These are phyloP conservation scores for Agrocybe chaxingu DNA, from an alignment of 768 basidiomycete species.

Conservation along the genomic window DNA sequence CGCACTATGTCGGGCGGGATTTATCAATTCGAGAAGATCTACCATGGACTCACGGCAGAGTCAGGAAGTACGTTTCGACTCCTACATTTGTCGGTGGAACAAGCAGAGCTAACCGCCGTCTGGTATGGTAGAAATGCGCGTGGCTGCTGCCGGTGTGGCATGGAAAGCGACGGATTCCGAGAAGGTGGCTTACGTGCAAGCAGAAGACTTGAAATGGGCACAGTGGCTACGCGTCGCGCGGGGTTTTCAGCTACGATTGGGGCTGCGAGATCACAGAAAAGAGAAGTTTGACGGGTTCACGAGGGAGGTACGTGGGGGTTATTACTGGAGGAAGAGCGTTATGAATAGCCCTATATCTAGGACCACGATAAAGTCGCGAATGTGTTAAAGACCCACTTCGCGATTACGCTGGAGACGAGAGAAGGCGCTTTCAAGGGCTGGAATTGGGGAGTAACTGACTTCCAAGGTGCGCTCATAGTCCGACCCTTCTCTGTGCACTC, in stretches of 20 bases:
- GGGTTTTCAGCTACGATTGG: constrained; percentile 85
- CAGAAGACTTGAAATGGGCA: constrained; percentile 79
- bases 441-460: constrained; percentile 98
- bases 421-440: constrained; percentile 92
- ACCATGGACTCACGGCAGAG: constrained; percentile 66
- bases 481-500: background rate
- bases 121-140: constrained; percentile 67
- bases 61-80: constrained; percentile 74
- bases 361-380: constrained; percentile 86
- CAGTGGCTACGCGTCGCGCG: constrained; percentile 93
- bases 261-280: constrained; percentile 69
- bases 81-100: background rate
- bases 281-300: constrained; percentile 94
- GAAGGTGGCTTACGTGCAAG: constrained; percentile 58
- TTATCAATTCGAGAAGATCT: constrained; percentile 80
- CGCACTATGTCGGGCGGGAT: no score
- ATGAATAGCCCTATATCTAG: constrained; percentile 33
- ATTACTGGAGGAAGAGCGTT: background rate
- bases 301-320: constrained; percentile 63
- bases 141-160: constrained; percentile 88
- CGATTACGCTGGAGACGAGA: constrained; percentile 76
- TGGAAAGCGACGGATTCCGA: constrained; percentile 84
- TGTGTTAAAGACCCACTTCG: constrained; percentile 85
- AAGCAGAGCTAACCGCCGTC: constrained; percentile 1
- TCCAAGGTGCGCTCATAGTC: constrained; percentile 64